phyloP scores from a whole-genome alignment of 228 moss, liverwort and hornwort species.

The Sphagnum magellanicum region DNA sequence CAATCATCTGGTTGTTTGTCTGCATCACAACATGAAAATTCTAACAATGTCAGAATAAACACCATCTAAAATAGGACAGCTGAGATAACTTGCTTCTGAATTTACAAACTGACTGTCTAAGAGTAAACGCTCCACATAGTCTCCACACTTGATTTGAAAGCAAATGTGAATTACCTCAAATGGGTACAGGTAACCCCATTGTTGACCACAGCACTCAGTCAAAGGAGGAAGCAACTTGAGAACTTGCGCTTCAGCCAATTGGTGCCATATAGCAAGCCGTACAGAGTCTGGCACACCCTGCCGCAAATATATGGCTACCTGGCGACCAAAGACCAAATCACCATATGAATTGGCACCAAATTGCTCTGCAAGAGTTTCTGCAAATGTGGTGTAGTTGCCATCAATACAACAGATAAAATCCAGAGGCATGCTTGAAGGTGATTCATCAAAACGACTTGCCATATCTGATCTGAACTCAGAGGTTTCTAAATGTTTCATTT shows the following conservation, averaged over 20 bases:
- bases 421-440: constrained; percentile 5
- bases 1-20: constrained; percentile 65
- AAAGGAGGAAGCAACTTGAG: constrained; percentile 80
- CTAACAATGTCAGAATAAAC: too few species aligned
- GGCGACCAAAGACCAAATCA: constrained; percentile 72
- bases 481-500: too few species aligned
- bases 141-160: too few species aligned
- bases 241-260: constrained; percentile 56
- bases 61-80: too few species aligned
- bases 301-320: constrained; percentile 72
- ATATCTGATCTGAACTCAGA: too few species aligned
- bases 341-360: constrained; percentile 83
- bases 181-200: constrained; percentile 53
- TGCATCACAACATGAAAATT: constrained; percentile 13
- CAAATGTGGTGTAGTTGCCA: constrained; percentile 67
- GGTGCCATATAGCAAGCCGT: constrained; percentile 74
- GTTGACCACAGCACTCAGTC: constrained; percentile 57
- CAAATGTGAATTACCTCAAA: constrained; percentile 43
- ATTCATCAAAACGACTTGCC: too few species aligned
- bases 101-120: too few species aligned
- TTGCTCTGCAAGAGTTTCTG: constrained; percentile 69
- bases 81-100: too few species aligned
- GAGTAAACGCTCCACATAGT: too few species aligned
- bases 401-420: constrained; percentile 70
- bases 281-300: constrained; percentile 54